These are phyloP conservation scores for Dictyostelium purpureum DNA, from an alignment of 78 protist genomes.

Conservation along the genomic window DNA sequence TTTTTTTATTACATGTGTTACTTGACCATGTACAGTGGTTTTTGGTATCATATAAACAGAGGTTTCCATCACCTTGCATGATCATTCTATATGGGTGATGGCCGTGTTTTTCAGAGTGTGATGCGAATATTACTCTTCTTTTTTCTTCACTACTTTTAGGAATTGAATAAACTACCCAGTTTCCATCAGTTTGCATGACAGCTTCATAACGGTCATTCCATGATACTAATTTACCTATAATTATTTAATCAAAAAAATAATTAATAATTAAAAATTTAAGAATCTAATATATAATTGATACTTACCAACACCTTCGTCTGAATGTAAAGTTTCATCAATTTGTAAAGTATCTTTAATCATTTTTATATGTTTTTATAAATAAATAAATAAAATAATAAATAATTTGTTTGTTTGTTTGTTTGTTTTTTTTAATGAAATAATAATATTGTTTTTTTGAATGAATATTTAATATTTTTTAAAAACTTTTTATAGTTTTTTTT, in stretches of 20 bases:
- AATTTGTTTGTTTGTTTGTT: too few species aligned
- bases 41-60: neutral
- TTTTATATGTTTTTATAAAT: too few species aligned
- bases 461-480: too few species aligned
- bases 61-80: conserved; percentile 48
- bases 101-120: neutral
- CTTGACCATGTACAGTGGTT: conserved; percentile 30
- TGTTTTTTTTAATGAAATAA: too few species aligned
- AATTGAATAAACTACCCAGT: conserved; percentile 25
- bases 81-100: neutral
- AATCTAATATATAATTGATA: too few species aligned
- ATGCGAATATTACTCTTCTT: neutral
- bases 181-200: conserved; percentile 26
- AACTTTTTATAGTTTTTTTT: too few species aligned
- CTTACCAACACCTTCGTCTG: too few species aligned
- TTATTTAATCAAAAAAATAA: neutral
- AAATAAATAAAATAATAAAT: too few species aligned
- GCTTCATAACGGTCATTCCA: neutral
- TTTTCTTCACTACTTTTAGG: neutral
- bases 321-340: too few species aligned
- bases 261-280: too few species aligned
- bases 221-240: neutral
- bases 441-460: too few species aligned
- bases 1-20: neutral
- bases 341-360: too few species aligned